phyloP scores from a whole-genome alignment of 2,329 filamentous ascomycete genomes.

The Chalara sp. region DNA sequence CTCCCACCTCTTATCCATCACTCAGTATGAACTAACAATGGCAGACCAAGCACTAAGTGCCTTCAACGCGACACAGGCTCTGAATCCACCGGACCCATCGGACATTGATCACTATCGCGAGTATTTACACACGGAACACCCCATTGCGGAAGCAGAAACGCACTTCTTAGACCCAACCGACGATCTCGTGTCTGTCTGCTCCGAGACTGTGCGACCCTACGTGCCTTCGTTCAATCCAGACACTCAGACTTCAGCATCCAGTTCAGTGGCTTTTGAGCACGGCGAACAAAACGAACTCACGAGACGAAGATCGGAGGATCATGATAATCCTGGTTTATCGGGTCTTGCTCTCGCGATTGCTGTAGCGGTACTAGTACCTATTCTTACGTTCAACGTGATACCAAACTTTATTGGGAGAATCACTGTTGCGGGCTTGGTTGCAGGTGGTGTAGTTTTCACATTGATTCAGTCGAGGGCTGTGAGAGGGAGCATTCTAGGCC shows the following conservation, averaged over 20 bases:
- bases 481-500: constrained; percentile 4
- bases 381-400: constrained; percentile 52
- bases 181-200: constrained; percentile 23
- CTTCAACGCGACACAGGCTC: constrained; percentile 44
- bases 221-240: neutral
- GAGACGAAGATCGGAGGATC: constrained; percentile 22
- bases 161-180: constrained; percentile 24
- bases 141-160: constrained; percentile 50
- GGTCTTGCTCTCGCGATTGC: constrained; percentile 39
- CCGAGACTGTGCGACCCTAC: constrained; percentile 4
- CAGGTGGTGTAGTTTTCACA: constrained; percentile 32
- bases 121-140: constrained; percentile 47
- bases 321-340: constrained; percentile 6
- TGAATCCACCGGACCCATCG: constrained; percentile 39
- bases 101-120: constrained; percentile 46
- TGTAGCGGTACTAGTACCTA: constrained; percentile 48
- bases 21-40: neutral
- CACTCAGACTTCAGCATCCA: neutral
- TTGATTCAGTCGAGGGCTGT: constrained; percentile 16
- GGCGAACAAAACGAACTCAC: constrained; percentile 13
- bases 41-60: constrained; percentile 53
- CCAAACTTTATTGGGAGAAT: constrained; percentile 50
- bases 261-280: neutral
- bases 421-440: constrained; percentile 47
- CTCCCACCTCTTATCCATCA: neutral